These are phyloP conservation scores for Leishmania martiniquensis DNA, from an alignment of 208 protist genomes.

Conservation along the genomic window DNA sequence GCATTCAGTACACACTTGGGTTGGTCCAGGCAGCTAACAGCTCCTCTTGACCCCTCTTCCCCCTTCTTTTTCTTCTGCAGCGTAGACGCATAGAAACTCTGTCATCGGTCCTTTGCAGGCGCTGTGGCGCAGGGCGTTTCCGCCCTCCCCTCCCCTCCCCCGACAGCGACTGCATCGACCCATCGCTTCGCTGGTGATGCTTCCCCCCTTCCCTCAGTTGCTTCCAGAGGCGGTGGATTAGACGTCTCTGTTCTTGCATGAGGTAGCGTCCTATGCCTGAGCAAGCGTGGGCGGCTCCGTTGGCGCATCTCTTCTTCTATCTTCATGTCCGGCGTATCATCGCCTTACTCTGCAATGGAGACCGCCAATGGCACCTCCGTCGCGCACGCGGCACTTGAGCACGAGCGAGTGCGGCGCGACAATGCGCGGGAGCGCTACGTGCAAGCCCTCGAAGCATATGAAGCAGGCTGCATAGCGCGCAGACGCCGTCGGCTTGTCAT, in stretches of 20 bases:
- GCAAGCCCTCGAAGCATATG: not conserved
- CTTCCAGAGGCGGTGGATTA: too few relatives aligned
- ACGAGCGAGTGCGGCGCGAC: slow-evolving; percentile 10
- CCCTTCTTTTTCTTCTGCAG: not conserved
- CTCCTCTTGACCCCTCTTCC: not conserved
- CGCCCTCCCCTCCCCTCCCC: too few relatives aligned
- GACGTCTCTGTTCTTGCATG: not conserved
- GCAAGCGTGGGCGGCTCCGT: not conserved
- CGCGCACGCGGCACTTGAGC: not conserved
- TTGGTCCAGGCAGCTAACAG: not conserved
- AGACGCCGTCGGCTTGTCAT: not conserved
- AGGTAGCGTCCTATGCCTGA: not conserved
- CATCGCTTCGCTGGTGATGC: too few relatives aligned
- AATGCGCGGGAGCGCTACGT: slow-evolving; percentile 5
- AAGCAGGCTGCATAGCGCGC: not conserved
- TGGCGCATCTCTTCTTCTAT: not conserved
- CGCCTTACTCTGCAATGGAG: not conserved
- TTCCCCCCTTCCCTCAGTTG: too few relatives aligned
- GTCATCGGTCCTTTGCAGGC: too few relatives aligned
- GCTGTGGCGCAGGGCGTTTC: too few relatives aligned
- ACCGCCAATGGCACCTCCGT: not conserved
- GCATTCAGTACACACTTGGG: not conserved
- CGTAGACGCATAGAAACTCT: not conserved
- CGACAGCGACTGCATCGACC: too few relatives aligned
- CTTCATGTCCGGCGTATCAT: not conserved